Base-by-base conservation (phyloP, 164 flowering plant genomes). In the Buxus sempervirens region DNA sequence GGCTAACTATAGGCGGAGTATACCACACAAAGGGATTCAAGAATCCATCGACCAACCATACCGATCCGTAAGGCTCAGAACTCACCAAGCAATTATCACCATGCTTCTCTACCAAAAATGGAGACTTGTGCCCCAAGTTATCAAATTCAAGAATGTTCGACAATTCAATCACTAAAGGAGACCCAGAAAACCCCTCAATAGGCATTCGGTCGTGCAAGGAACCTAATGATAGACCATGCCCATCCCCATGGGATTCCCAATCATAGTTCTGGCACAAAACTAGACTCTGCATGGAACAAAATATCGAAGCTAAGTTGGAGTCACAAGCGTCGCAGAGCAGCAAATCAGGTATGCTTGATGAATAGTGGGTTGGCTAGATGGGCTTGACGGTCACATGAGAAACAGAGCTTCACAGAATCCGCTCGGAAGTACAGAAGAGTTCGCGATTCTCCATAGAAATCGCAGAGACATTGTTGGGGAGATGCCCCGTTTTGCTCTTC, bases 241-340 rank as follows among this genome's bases (percentile, higher is more conserved):
- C 55, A 60, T 87, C 93, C n/a, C n/a, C n/a, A n/a, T n/a, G n/a
- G n/a, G n/a, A n/a, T n/a, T n/a, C n/a, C 90, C 88, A 90, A 66
- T 93, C 96, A 63, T 96, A 90, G 72, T 87, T 89, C 72, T 84
- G 88, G 75, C 96, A 93, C 21, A 88, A 70, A 42, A 88, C 85
- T 14, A 67, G 75, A 61, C 55, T 67, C 53, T 93, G 83, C 0
- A 90, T 77, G 24, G 78, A 81, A 73, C 98, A 93, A 65, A 79
- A 72, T 49, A 93, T 81, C 2, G 93, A 77, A 54, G 86, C 84
- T 1, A 93, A 85, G 59, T 79, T 71, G 18, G 82, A 63, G 41
- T 76, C 78, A 65, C 98, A 93, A 20, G 67, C 64, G 60, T 93
- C 88, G 69, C 98, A 93, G 65, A 93, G 95, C 48, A 58, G 86